Base-by-base conservation (phyloP, 305 asterid species). In the Rubia peregrina region DNA sequence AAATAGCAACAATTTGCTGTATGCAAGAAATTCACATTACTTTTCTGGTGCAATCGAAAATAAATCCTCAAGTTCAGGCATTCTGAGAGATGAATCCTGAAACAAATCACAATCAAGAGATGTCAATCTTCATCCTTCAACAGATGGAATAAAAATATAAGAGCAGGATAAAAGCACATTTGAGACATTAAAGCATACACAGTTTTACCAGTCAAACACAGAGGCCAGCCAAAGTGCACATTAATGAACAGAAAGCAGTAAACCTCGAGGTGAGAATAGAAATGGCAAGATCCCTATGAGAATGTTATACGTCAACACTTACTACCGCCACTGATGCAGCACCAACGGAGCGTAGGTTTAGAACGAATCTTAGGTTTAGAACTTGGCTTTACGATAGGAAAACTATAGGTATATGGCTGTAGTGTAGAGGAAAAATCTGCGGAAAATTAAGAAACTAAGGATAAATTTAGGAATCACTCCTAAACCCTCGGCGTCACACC, bases 11-110 rank as follows among this genome's bases (percentile, higher is more conserved):
- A 57, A 49, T 53, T 67, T 46, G 36, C 17, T 21, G 9, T 33
- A 62, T 38, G 16, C 24, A 64, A 19, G 49, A 60, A 78, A 65
- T 77, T 49, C 22, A 68, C 30, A 79, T 86, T 94, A 95, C 99
- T 86, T 92, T 75, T 95, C 99, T 30, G 99, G 98, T 14, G 98
- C 92, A 9, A 96, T 87, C 51, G 99, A 95, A 80, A 95, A 95
- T 78, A 95, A 77, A 83, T 95, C 97, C 36, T 95, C 99, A 69
- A 95, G 85, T 84, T 95, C 99, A 59, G 81, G 80, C 74, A 83
- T 59, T 73, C 91, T 89, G 76, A 95, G 97, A 55, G 91, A 87
- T 74, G 94, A 97, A 84, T 92, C 98, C 98, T 95, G 81, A 77
- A 80, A 57, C 79, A 74, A 78, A 87, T 73, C 74, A 80, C 74